Conservation (phyloP, 2,329 filamentous ascomycete genomes). For the Fusarium abutilonis region DNA sequence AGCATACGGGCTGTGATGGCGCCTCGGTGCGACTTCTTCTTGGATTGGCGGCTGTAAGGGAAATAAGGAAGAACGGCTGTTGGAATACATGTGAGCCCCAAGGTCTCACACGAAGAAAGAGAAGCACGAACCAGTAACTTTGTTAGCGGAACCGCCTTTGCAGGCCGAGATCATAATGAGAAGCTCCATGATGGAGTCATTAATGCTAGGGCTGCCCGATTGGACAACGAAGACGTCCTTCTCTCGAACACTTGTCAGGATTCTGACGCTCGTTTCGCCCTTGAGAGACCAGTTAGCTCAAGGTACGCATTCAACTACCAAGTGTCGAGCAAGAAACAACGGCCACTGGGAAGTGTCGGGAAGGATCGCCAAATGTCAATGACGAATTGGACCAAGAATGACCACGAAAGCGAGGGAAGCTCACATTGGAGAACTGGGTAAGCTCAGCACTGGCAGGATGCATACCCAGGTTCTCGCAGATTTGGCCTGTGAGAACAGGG, state of each 20-base stretch:
- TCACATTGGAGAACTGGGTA: constrained; percentile 76
- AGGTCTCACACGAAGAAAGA: constrained; percentile 23
- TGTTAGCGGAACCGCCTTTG: constrained; percentile 96
- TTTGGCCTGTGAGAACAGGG: constrained; percentile 70
- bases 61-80: constrained; percentile 92
- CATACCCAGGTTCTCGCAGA: constrained; percentile 76
- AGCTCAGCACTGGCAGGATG: constrained; percentile 71
- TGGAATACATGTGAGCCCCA: constrained; percentile 30
- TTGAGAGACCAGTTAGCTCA: constrained; percentile 48
- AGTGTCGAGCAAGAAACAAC: constrained; percentile 1
- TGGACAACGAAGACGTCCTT: constrained; percentile 99
- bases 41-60: constrained; percentile 98
- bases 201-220: constrained; percentile 94
- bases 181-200: constrained; percentile 99
- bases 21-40: constrained; percentile 97
- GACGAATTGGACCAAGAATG: constrained; percentile 11
- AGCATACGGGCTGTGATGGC: constrained; percentile 98
- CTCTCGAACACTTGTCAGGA: constrained; percentile 83
- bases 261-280: constrained; percentile 76
- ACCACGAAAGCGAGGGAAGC: constrained; percentile 48
- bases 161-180: constrained; percentile 99
- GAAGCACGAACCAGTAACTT: constrained; percentile 81
- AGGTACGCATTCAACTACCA: constrained; percentile 18
- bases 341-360: neutral
- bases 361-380: constrained; percentile 20